phyloP scores from a whole-genome alignment of 108 stramenopile genomes.

The Nitzschia inconspicua region DNA sequence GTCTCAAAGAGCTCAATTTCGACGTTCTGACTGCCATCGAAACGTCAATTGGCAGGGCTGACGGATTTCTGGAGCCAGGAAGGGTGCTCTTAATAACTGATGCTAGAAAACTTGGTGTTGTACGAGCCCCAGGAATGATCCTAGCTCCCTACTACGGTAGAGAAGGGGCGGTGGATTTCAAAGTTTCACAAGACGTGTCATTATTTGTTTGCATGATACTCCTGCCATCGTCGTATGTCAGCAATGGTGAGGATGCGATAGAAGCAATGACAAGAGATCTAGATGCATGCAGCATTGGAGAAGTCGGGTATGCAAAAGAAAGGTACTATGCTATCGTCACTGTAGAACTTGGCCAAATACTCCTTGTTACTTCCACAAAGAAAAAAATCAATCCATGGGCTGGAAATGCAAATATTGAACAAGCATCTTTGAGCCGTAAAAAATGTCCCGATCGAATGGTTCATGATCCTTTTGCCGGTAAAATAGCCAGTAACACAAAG shows the following conservation, averaged over 20 bases:
- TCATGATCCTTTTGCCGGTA: constrained; percentile 67
- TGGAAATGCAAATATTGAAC: not conserved
- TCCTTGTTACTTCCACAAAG: constrained; percentile 58
- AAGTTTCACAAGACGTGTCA: not conserved
- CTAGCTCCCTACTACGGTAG: constrained; percentile 16
- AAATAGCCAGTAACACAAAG: constrained; percentile 67
- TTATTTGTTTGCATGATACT: constrained; percentile 62
- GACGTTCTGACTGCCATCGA: constrained; percentile 46
- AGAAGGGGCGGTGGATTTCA: constrained; percentile 20
- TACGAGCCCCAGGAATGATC: constrained; percentile 69
- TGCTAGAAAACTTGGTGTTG: constrained; percentile 54
- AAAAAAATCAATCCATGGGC: constrained; percentile 54
- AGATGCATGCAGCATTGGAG: constrained; percentile 44
- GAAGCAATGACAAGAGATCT: no score
- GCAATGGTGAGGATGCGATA: constrained; percentile 13
- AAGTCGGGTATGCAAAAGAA: constrained; percentile 45
- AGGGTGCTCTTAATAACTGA: constrained; percentile 67
- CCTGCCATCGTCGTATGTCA: constrained; percentile 55
- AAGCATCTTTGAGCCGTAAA: not conserved
- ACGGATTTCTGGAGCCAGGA: constrained; percentile 49
- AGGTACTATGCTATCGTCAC: constrained; percentile 53
- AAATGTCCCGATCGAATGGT: constrained; percentile 34
- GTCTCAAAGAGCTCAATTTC: constrained; percentile 41
- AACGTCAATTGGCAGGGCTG: constrained; percentile 39
- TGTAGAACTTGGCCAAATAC: constrained; percentile 56